phyloP scores from a whole-genome alignment of 768 basidiomycete species.

The Hemileccinum impolitum region DNA sequence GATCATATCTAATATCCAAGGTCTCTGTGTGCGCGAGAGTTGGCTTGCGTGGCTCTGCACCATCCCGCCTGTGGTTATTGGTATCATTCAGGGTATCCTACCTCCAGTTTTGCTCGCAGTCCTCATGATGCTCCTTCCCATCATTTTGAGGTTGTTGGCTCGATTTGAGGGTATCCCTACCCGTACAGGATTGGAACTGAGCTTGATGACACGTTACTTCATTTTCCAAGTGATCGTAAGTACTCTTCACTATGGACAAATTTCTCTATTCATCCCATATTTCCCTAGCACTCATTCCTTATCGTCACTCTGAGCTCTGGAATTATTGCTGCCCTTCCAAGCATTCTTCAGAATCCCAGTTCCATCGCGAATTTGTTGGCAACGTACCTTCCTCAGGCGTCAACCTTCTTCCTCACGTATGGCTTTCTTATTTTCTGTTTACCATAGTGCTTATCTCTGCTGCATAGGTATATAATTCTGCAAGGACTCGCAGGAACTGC shows the following conservation, averaged over 20 bases:
- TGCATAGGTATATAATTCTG: slow-evolving; percentile 63
- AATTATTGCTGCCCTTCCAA: slow-evolving; percentile 66
- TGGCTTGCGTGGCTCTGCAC: slow-evolving; percentile 88
- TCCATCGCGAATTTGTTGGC: slow-evolving; percentile 73
- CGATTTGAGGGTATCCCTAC: slow-evolving; percentile 90
- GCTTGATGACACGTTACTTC: slow-evolving; percentile 90
- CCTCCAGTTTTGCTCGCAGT: slow-evolving; percentile 86
- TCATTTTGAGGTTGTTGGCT: slow-evolving; percentile 75
- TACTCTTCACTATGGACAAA: slow-evolving; percentile 12
- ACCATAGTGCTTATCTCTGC: neutral
- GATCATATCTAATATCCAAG: slow-evolving; percentile 74
- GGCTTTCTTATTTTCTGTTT: slow-evolving; percentile 13
- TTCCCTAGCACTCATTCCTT: slow-evolving; percentile 82
- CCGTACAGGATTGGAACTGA: slow-evolving; percentile 77
- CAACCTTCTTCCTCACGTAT: slow-evolving; percentile 88
- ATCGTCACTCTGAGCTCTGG: slow-evolving; percentile 85
- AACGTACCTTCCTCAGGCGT: slow-evolving; percentile 71
- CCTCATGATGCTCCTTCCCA: slow-evolving; percentile 87
- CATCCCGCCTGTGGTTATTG: slow-evolving; percentile 61
- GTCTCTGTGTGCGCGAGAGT: slow-evolving; percentile 55
- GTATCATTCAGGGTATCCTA: slow-evolving; percentile 85
- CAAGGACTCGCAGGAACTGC: slow-evolving; percentile 80
- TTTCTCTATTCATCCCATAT: neutral
- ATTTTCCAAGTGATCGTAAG: slow-evolving; percentile 88
- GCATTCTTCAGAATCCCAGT: slow-evolving; percentile 62